These are phyloP conservation scores for Tetrapisispora iriomotensis DNA, from an alignment of 805 yeast species.

Conservation along the genomic window DNA sequence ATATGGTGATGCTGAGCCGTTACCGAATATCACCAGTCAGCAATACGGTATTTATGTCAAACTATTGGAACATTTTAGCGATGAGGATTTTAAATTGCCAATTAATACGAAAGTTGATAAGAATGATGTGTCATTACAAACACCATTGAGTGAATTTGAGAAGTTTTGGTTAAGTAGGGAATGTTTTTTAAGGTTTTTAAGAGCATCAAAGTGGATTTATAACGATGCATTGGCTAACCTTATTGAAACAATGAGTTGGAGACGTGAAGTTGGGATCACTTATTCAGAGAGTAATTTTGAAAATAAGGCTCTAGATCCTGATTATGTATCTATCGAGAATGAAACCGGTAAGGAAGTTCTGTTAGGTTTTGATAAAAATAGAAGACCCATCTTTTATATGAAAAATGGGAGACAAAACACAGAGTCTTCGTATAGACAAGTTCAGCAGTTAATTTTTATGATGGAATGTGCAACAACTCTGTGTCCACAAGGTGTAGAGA, in stretches of 20 bases:
- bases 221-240: conserved; percentile 37
- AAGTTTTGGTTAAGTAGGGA: conserved; percentile 38
- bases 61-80: conserved; percentile 15
- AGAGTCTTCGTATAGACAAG: conserved; percentile 40
- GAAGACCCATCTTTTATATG: conserved; percentile 44
- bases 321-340: conserved; percentile 38
- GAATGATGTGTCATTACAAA: conserved; percentile 32
- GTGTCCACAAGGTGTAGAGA: conserved; percentile 53
- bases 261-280: conserved; percentile 41
- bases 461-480: conserved; percentile 41
- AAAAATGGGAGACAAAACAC: conserved; percentile 49
- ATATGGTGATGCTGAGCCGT: conserved; percentile 12
- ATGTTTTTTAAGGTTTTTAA: conserved; percentile 41
- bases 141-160: conserved; percentile 29
- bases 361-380: conserved; percentile 44
- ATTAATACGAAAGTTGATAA: conserved; percentile 26
- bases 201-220: conserved; percentile 44
- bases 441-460: conserved; percentile 49
- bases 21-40: conserved; percentile 12
- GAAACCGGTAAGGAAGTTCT: conserved; percentile 45
- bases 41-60: conserved; percentile 13
- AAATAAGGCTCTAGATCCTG: conserved; percentile 30
- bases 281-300: conserved; percentile 21
- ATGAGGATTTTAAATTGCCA: conserved; percentile 14
- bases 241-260: conserved; percentile 42